phyloP scores from a whole-genome alignment of 2,329 filamentous ascomycete species.

The Phialocephala sp. region DNA sequence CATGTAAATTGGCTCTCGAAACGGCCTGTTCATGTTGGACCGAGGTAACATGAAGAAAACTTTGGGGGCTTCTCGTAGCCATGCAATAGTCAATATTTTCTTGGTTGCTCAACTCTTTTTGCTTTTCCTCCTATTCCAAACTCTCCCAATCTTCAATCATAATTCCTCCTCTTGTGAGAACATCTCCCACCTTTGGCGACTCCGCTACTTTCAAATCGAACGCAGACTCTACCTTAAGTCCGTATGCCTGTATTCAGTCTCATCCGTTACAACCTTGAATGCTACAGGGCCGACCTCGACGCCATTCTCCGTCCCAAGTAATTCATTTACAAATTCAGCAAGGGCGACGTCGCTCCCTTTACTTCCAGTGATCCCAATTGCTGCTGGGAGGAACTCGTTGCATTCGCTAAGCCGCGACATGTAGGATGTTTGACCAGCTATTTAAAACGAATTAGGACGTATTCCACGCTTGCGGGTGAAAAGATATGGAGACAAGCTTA shows the following conservation, averaged over 20 bases:
- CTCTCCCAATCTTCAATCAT: background rate
- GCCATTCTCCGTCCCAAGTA: constrained; percentile 14
- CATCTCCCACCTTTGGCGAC: constrained; percentile 4
- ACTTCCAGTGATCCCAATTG: constrained; percentile 15
- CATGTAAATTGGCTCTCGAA: too few species aligned
- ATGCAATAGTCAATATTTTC: too few species aligned
- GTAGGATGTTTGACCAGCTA: constrained; percentile 15
- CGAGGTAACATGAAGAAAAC: too few species aligned
- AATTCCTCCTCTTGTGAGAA: constrained; percentile 9
- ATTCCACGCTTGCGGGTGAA: constrained; percentile 5
- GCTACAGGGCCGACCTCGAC: constrained; percentile 14
- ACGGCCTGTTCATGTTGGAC: too few species aligned
- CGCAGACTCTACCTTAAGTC: constrained; percentile 12
- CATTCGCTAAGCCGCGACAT: constrained; percentile 13
- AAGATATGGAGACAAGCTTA: constrained; percentile 14
- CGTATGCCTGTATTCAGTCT: constrained; percentile 14
- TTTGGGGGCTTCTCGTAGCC: too few species aligned
- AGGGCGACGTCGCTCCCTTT: constrained; percentile 15
- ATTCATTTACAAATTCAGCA: constrained; percentile 15
- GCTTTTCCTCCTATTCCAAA: too few species aligned
- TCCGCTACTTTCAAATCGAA: constrained; percentile 7
- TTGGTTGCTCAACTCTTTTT: too few species aligned
- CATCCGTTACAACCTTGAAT: constrained; percentile 17
- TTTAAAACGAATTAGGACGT: constrained; percentile 16
- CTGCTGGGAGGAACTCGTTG: constrained; percentile 12